These are phyloP conservation scores for Aspergillus hortae DNA, from an alignment of 2,329 filamentous ascomycete species.

Conservation along the genomic window DNA sequence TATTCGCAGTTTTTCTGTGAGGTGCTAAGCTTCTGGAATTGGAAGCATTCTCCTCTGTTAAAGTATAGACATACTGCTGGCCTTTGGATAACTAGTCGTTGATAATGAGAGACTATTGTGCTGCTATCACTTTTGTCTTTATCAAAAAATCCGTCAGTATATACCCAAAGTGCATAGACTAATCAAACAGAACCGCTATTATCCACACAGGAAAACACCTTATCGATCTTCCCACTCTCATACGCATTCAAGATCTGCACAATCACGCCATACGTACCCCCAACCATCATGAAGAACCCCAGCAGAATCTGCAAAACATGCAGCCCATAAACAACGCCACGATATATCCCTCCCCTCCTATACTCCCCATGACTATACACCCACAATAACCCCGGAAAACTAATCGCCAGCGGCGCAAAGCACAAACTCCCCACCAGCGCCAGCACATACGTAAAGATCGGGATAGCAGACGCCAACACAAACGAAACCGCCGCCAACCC, in stretches of 20 bases:
- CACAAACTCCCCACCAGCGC: conserved; percentile 49
- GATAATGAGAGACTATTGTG: too few species aligned
- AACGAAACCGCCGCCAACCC: conserved; percentile 45
- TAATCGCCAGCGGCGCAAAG: conserved; percentile 51
- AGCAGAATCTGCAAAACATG: conserved; percentile 44
- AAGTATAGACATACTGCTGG: too few species aligned
- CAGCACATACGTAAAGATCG: conserved; percentile 53
- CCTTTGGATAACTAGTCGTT: too few species aligned
- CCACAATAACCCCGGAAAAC: conserved; percentile 51
- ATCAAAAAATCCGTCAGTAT: too few species aligned
- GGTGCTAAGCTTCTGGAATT: not conserved
- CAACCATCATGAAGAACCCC: conserved; percentile 47
- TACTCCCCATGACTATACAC: conserved; percentile 47
- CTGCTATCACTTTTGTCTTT: too few species aligned
- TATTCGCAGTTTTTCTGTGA: conserved; percentile 3
- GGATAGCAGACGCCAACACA: conserved; percentile 52
- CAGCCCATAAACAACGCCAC: conserved; percentile 38
- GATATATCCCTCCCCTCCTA: conserved; percentile 31
- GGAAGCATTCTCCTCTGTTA: too few species aligned
- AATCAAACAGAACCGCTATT: conserved; percentile 12
- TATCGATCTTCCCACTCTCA: conserved; percentile 9
- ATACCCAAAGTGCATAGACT: not conserved
- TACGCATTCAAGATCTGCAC: conserved; percentile 17
- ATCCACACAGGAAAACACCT: conserved; percentile 15
- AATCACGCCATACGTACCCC: conserved; percentile 17